Evolutionary conservation across 306 rosid species (phyloP), one percentile per base, ranked within the genome.

Genomic region (Lotus japonicus): DNA sequence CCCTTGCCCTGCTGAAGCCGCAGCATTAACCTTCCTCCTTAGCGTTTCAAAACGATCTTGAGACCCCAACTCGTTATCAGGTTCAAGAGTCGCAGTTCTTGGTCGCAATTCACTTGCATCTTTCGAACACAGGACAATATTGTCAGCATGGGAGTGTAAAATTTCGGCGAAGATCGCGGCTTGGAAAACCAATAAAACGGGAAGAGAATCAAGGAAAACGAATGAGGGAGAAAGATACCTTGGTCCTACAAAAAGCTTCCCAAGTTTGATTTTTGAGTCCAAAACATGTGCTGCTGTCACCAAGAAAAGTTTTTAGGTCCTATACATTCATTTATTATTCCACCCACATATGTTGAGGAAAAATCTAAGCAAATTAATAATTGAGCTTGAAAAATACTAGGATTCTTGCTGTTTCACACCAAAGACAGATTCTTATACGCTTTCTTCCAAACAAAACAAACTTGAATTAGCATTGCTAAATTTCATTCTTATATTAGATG

Each of bases 251-350:
- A 59, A 58, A 70, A 46, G 64, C 62, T 54, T 33, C 15, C 7
- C 21, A 5, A 52, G 83, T 74, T 89, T 89, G 89, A 89, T 52
- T 86, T 84, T 86, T 42, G 64, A 21, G 83, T 67, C 61, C 85
- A 36, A 33, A 7, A 60, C 88, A 89, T 79, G 92, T 86, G 96
- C 83, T 62, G 39, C 16, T 77, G 82, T 78, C 83, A 74, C 72
- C 41, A 31, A 55, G 23, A 49, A 58, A 49, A 41, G 33, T 28
- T 31, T 58, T 66, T 50, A 58, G 18, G 17, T 14, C 26, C 26
- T 45, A 51, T 60, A 55, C 2, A 35, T 35, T 38, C 7, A 31
- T 31, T 31, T 5, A 31, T 38, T 64, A 15, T 41, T 17, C 13
- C 26, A 51, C 8, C 19, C 1, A 39, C n/a, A 43, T 45, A 1